Base-by-base conservation (phyloP, 2,329 filamentous ascomycete species). In the Exserohilum turcica region DNA sequence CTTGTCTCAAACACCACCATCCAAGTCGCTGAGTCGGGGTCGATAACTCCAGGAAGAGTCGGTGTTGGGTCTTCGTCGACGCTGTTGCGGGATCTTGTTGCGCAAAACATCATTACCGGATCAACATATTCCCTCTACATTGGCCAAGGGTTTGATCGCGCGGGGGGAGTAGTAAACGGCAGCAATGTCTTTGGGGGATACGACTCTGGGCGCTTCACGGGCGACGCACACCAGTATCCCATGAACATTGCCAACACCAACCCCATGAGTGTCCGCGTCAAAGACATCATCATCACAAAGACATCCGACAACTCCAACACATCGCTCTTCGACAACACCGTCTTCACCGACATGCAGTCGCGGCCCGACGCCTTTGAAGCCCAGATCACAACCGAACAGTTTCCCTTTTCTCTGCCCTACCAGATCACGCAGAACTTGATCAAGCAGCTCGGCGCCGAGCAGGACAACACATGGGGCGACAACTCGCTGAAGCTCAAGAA, bases 141-240 rank as follows among this genome's bases (percentile, higher is more conserved):
- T 38, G 77, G 77, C 2, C 72, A 76, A 43, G 73, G 72, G 19
- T 75, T 76, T 55, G 70, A 74, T 33, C 70, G 75, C 28, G 74
- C 75, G 1, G 75, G 73, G 13, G 77, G 77, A 13, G 60, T 52
- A 2, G 68, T 77, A 21, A 79, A 78, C 47, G 77, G 77, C 21
- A 76, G 72, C 52, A 74, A 77, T 32, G 71, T 72, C 3, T 74
- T 78, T 32, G 77, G 77, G n/a, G 77, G 77, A 18, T 78, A 75
- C 54, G 77, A 79, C 56, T 72, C 75, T 10, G 75, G 75, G 19
- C 74, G 77, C 16, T 77, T 78, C 54, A 68, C 65, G 1, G 75
- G 72, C 28, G 58, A 57, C 0, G 66, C 72, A 1, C 64, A 75
- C 54, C 66, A 63, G 43, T 71, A 72, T 60, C 37, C 57, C 9